phyloP scores from a whole-genome alignment of 2,329 filamentous ascomycete genomes.

The Cladosporium sp. region DNA sequence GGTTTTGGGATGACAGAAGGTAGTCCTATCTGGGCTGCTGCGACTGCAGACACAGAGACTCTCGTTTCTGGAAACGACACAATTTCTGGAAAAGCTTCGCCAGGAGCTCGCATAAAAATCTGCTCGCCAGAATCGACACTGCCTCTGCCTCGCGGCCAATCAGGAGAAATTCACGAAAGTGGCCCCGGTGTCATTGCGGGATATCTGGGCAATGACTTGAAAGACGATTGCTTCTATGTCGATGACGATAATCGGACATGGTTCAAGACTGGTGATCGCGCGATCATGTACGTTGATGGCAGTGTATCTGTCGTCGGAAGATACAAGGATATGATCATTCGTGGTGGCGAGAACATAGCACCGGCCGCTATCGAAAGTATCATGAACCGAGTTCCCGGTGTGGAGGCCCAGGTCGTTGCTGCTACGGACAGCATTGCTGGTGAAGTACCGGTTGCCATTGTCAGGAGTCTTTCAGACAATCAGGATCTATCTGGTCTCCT shows the following conservation, averaged over 20 bases:
- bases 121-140: slow-evolving; percentile 9
- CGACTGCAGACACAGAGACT: too few relatives aligned
- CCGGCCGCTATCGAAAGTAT: slow-evolving; percentile 16
- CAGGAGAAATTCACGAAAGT: slow-evolving; percentile 15
- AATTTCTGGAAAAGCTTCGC: too few relatives aligned
- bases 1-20: too few relatives aligned
- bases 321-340: slow-evolving; percentile 20
- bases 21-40: too few relatives aligned
- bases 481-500: background rate
- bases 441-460: slow-evolving; percentile 19
- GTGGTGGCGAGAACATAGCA: slow-evolving; percentile 17
- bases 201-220: slow-evolving; percentile 8
- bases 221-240: slow-evolving; percentile 13
- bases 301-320: slow-evolving; percentile 12
- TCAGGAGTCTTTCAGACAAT: slow-evolving; percentile 4
- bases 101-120: slow-evolving; percentile 4
- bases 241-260: slow-evolving; percentile 11
- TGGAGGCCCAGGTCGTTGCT: slow-evolving; percentile 18
- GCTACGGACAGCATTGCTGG: slow-evolving; percentile 15
- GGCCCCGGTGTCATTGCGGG: slow-evolving; percentile 11
- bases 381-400: background rate
- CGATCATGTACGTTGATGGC: slow-evolving; percentile 14
- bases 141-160: slow-evolving; percentile 13
- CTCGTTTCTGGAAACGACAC: too few relatives aligned
- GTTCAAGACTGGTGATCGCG: slow-evolving; percentile 18